A percentile compares a stretch with the other conserved stretches of the same genome.
Evolutionary conservation across 2,329 filamentous ascomycete species (phyloP).

Genomic region (Beauveria brongniartii): DNA sequence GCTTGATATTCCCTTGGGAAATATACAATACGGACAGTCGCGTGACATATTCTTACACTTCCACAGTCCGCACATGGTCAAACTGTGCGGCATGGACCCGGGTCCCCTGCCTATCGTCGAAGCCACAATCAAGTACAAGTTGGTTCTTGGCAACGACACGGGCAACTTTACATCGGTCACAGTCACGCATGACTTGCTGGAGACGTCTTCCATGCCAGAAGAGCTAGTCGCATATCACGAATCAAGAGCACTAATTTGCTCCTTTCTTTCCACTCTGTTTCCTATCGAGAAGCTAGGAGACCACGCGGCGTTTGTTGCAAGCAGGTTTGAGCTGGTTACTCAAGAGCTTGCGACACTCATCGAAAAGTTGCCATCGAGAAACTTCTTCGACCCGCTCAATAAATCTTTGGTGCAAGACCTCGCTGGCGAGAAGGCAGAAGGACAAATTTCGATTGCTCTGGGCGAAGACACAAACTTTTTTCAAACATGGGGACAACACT

Average conservation of each 20-base stretch:
- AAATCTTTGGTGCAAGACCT: slow-evolving; percentile 43
- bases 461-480: slow-evolving; percentile 27
- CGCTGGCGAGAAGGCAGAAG: slow-evolving; percentile 30
- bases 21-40: slow-evolving; percentile 53
- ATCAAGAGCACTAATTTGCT: slow-evolving; percentile 41
- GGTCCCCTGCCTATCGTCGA: slow-evolving; percentile 5
- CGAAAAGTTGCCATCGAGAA: slow-evolving; percentile 25
- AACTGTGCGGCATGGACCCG: background rate
- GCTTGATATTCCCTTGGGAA: slow-evolving; percentile 38
- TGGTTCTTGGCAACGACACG: slow-evolving; percentile 14
- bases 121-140: slow-evolving; percentile 15
- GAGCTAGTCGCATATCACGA: slow-evolving; percentile 34
- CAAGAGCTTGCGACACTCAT: slow-evolving; percentile 25
- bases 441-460: slow-evolving; percentile 44
- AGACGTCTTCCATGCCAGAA: background rate
- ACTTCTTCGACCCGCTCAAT: slow-evolving; percentile 32
- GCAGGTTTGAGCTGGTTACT: slow-evolving; percentile 7
- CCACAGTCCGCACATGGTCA: slow-evolving; percentile 12
- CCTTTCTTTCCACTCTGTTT: slow-evolving; percentile 39
- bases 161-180: background rate
- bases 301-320: slow-evolving; percentile 19
- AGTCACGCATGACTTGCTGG: background rate
- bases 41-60: slow-evolving; percentile 44
- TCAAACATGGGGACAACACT: slow-evolving; percentile 48
- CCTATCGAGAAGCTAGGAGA: slow-evolving; percentile 29